phyloP scores from a whole-genome alignment of 1,284 basidiomycete genomes.

The Trametes hirsuta region DNA sequence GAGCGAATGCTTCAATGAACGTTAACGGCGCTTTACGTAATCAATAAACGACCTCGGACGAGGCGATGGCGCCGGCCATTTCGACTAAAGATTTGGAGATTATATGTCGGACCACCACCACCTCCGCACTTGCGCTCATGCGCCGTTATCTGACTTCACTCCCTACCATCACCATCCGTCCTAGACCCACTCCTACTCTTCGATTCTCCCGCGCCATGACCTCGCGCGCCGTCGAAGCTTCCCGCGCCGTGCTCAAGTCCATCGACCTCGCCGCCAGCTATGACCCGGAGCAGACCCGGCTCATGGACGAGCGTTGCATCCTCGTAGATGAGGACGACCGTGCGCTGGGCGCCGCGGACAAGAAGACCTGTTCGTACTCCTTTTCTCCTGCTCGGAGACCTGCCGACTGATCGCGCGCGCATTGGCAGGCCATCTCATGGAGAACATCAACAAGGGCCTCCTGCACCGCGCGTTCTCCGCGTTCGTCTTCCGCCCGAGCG shows the following conservation, averaged over 20 bases:
- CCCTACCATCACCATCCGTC: constrained; percentile 25
- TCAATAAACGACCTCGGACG: neutral
- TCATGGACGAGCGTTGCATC: constrained; percentile 99
- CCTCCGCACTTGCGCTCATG: constrained; percentile 22
- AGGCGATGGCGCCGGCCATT: neutral
- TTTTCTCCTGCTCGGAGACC: neutral
- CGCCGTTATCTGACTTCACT: constrained; percentile 24
- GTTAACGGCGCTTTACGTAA: constrained; percentile 11
- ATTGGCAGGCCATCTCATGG: constrained; percentile 90
- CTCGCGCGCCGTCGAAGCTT: constrained; percentile 55
- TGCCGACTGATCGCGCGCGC: neutral
- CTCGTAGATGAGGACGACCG: constrained; percentile 90
- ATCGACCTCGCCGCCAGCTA: constrained; percentile 72
- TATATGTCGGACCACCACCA: constrained; percentile 24
- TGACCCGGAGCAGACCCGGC: constrained; percentile 79
- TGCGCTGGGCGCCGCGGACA: constrained; percentile 90
- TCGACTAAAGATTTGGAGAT: constrained; percentile 4
- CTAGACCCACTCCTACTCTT: constrained; percentile 8
- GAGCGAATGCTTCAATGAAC: neutral
- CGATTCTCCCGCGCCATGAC: constrained; percentile 32
- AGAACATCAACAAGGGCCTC: constrained; percentile 93
- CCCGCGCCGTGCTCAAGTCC: constrained; percentile 63
- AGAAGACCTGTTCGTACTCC: constrained; percentile 83
- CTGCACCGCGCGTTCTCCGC: constrained; percentile 98
- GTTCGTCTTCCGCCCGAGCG: constrained; percentile 93